A percentile compares a stretch with the other conserved stretches of the same genome.
phyloP scores from a whole-genome alignment of 2,329 filamentous ascomycete genomes.

The Apiospora marii region DNA sequence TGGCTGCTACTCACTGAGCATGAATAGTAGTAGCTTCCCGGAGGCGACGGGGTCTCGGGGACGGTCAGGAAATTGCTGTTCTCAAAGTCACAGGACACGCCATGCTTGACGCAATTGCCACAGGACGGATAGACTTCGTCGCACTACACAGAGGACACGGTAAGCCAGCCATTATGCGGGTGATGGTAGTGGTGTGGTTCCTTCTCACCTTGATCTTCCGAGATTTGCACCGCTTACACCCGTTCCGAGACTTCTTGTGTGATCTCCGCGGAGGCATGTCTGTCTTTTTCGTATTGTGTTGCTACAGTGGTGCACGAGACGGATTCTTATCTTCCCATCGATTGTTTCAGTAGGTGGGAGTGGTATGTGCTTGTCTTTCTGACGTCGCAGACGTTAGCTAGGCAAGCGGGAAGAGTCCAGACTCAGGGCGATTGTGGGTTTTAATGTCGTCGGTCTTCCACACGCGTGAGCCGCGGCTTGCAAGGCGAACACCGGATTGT shows the following conservation, averaged over 20 bases:
- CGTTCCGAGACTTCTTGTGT: slow-evolving; percentile 74
- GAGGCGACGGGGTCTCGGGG: slow-evolving; percentile 45
- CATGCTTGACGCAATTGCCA: slow-evolving; percentile 72
- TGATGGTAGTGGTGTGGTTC: not conserved
- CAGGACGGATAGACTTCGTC: slow-evolving; percentile 72
- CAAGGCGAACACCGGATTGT: not conserved
- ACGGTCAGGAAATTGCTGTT: slow-evolving; percentile 54
- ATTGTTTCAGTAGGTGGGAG: not conserved
- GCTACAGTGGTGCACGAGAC: not conserved
- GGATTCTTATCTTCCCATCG: not conserved
- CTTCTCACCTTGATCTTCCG: slow-evolving; percentile 71
- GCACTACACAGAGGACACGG: slow-evolving; percentile 52
- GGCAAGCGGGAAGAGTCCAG: slow-evolving; percentile 1
- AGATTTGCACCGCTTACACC: slow-evolving; percentile 71
- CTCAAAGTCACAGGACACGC: slow-evolving; percentile 71
- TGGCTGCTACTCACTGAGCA: not conserved
- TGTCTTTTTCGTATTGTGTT: not conserved
- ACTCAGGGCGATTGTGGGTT: not conserved
- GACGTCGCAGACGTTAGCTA: not conserved
- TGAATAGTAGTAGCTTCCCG: not conserved
- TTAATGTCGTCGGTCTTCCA: slow-evolving; percentile 1
- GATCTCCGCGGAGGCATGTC: slow-evolving; percentile 70
- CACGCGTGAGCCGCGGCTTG: not conserved
- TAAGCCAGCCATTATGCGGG: not conserved
- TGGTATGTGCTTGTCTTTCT: not conserved